These are phyloP conservation scores for Chrysoporthe cubensis DNA, from an alignment of 2,329 filamentous ascomycete genomes.

Conservation along the genomic window DNA sequence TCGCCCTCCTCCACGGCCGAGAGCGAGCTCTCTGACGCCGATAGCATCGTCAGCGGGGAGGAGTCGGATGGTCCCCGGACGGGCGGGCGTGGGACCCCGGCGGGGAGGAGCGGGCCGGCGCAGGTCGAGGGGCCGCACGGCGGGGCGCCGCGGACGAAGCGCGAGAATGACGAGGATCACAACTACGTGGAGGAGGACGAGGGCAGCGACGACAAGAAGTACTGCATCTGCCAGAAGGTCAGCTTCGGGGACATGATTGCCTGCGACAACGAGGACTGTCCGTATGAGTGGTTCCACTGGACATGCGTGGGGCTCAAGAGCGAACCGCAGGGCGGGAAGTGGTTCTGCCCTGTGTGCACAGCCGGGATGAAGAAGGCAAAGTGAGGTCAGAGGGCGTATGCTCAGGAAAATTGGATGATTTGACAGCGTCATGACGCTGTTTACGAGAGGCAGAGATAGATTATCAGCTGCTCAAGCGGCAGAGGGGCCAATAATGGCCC, in stretches of 20 bases:
- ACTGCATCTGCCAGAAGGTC: constrained; percentile 82
- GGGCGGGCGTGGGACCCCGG: constrained; percentile 45
- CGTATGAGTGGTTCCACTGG: constrained; percentile 90
- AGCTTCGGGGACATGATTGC: constrained; percentile 89
- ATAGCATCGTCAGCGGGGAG: constrained; percentile 54
- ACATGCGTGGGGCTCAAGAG: constrained; percentile 70
- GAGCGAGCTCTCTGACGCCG: constrained; percentile 67
- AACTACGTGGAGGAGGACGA: constrained; percentile 69
- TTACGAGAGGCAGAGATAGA: too few species aligned
- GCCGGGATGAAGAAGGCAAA: constrained; percentile 51
- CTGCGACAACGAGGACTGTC: constrained; percentile 81
- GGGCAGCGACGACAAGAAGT: constrained; percentile 77
- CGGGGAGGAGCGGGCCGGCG: constrained; percentile 30
- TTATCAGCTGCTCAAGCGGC: too few species aligned
- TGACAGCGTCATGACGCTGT: too few species aligned
- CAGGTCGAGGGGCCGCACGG: constrained; percentile 28
- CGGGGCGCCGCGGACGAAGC: constrained; percentile 36
- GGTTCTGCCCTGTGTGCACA: constrained; percentile 68
- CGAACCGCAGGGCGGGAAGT: constrained; percentile 63
- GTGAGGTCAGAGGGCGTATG: constrained; percentile 17
- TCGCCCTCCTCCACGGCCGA: constrained; percentile 67
- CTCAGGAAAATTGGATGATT: too few species aligned
- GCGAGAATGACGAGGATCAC: constrained; percentile 41
- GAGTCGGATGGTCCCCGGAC: constrained; percentile 49
- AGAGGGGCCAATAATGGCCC: too few species aligned